Evolutionary conservation across 345 rosid genomes (phyloP), one percentile per base, ranked within the genome.

Genomic region (Salix udensis): DNA sequence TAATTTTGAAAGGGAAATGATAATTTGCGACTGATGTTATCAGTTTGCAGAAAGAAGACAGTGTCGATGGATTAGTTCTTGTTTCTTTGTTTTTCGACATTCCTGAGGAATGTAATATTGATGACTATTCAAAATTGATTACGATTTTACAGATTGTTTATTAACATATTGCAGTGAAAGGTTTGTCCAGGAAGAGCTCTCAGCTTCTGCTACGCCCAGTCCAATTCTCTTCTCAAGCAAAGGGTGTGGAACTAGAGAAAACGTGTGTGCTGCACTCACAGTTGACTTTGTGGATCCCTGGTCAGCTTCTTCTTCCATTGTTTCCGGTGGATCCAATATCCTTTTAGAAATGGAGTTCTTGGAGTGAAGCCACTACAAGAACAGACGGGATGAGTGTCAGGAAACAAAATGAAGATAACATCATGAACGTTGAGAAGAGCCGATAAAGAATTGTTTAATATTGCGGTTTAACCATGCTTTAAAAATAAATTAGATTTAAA

Each of bases 301-400:
- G 67, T 30, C 70, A 34, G 9, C 70, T 26, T 68, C 42, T 21
- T 36, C 23, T 16, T 16, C 46, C 58, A 13, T 18, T 7, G 14
- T 61, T 65, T 9, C 8, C 46, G 4, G 73, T 70, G 81, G 71
- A n/a, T 55, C 76, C 83, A 74, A 64, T 30, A 30, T 73, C 81
- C 84, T 70, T 82, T 48, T 50, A 18, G 40, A 53, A 40, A 39
- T 23, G 50, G 9, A 5, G 31, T 24, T 34, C 40, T 58, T 30
- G 2, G 34, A 19, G 71, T 81, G 68, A 66, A 76, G 58, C 69
- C 40, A 18, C 42, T 3, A 5, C 13, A 37, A 66, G 69, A 74
- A 85, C 70, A 74, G 79, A 74, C 70, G 87, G 74, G 83, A 79
- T 28, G 58, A 82, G 83, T 79, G 79, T 77, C 82, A 80, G 84